phyloP scores from a whole-genome alignment of 441 rosid species.

The Omphalea diandra region DNA sequence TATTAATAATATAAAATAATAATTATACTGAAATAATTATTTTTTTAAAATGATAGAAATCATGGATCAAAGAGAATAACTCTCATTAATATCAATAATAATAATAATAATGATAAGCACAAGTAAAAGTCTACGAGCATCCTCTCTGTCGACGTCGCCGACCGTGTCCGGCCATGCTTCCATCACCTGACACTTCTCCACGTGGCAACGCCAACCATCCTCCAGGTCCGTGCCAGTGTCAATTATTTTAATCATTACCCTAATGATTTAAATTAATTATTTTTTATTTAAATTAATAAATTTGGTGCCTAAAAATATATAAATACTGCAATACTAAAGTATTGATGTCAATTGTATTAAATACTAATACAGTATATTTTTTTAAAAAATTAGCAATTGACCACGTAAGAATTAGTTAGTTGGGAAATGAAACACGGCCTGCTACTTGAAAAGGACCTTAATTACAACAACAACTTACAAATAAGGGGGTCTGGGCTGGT shows the following conservation, averaged over 20 bases:
- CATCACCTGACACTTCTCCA: slow-evolving; percentile 37
- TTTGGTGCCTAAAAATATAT: background rate
- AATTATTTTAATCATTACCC: background rate
- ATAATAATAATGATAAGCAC: too few species aligned
- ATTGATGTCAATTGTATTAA: slow-evolving; percentile 18
- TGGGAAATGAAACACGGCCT: slow-evolving; percentile 35
- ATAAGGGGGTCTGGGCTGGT: slow-evolving; percentile 15
- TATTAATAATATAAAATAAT: too few species aligned
- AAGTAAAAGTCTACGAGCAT: slow-evolving; percentile 11
- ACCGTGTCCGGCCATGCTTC: slow-evolving; percentile 34
- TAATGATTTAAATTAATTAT: too few species aligned
- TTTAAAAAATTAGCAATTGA: slow-evolving; percentile 8
- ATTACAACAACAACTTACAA: too few species aligned
- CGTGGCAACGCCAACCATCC: slow-evolving; percentile 39
- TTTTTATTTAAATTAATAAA: too few species aligned
- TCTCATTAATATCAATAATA: too few species aligned
- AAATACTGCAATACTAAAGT: background rate
- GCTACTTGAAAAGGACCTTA: slow-evolving; percentile 23
- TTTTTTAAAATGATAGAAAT: too few species aligned
- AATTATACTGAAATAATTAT: too few species aligned
- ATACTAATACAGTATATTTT: background rate
- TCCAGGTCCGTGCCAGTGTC: slow-evolving; percentile 37
- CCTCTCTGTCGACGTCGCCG: slow-evolving; percentile 38
- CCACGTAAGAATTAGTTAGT: slow-evolving; percentile 25
- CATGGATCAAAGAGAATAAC: too few species aligned